Base-by-base conservation (phyloP, 2,329 filamentous ascomycete species). In the Whalleya microplaca region DNA sequence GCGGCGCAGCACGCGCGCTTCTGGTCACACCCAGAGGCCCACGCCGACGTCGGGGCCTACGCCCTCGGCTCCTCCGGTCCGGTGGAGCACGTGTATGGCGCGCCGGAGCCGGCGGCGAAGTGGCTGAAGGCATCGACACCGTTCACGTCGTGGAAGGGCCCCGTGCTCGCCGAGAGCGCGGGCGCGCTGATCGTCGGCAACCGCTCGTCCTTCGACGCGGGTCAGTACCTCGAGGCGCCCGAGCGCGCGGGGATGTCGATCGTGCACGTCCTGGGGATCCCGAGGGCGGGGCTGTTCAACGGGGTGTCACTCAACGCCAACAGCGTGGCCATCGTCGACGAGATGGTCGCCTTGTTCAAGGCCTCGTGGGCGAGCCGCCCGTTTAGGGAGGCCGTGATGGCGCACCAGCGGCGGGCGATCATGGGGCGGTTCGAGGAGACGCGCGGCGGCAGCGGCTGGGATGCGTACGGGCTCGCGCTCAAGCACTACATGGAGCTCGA, bases 251-350 rank as follows among this genome's bases (percentile, higher is more conserved):
- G 61, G 48, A 68, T 68, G 66, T 67, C 65, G 2, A 52, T 62
- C 41, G 44, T 68, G 3, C 66, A 68, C 45, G 46, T 68, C 12
- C 52, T 68, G 1, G 59, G 20, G n/a, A 61, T 68, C 9, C 55
- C 65, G n/a, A 57, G 48, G 18, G 45, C 45, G 4, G 14, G 23
- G 0, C 42, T 68, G n/a, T 68, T 61, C 56, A 68, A 68, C 51
- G 66, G 59, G 2, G 64, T 67, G 12, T 53, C 62, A 2, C 53
- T 68, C 1, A 19, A 42, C 32, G 4, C 23, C 4, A 2, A 16
- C 5, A 61, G 20, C 43, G 58, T 59, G 2, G 2, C 2, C 12
- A 53, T 66, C 14, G 48, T 68, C 41, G 56, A 66, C 29, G 49
- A 62, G 8, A 64, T 66, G 48, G 56, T 59, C 3, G 4, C 2